phyloP scores from a whole-genome alignment of 202 grass and related monocot species.

The Elaeis oleifera region DNA sequence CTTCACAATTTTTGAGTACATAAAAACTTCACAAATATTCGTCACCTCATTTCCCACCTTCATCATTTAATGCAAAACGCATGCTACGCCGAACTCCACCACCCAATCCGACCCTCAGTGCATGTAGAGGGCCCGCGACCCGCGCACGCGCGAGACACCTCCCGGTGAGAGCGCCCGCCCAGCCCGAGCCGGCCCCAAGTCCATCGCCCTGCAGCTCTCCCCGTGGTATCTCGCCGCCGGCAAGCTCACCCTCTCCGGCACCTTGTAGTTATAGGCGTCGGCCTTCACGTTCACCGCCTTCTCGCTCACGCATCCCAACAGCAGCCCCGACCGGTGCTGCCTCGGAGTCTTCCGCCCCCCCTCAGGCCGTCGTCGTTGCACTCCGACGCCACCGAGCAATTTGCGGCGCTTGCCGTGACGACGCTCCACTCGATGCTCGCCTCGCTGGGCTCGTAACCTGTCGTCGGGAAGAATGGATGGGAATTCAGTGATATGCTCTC shows the following conservation, averaged over 20 bases:
- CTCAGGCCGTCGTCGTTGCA: slow-evolving; percentile 1
- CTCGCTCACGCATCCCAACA: slow-evolving; percentile 65
- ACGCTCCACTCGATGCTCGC: slow-evolving; percentile 88
- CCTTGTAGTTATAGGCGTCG: not conserved
- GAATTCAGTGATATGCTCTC: slow-evolving; percentile 69
- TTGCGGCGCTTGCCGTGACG: slow-evolving; percentile 50
- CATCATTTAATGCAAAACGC: too few relatives aligned
- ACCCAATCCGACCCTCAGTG: not conserved
- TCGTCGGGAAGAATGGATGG: slow-evolving; percentile 21
- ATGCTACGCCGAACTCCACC: too few relatives aligned
- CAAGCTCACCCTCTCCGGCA: not conserved
- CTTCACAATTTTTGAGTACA: too few relatives aligned
- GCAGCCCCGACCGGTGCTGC: slow-evolving; percentile 25
- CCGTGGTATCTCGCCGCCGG: slow-evolving; percentile 24
- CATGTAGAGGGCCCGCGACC: slow-evolving; percentile 8
- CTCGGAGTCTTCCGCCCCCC: not conserved
- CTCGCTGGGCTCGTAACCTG: slow-evolving; percentile 68
- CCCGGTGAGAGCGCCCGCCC: not conserved
- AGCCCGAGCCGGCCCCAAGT: not conserved
- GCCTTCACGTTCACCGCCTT: slow-evolving; percentile 46
- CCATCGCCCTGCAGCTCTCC: slow-evolving; percentile 23
- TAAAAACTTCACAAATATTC: too few relatives aligned
- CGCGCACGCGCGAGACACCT: slow-evolving; percentile 8
- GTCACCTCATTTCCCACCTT: too few relatives aligned
- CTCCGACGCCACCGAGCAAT: slow-evolving; percentile 37